Percentiles rank a stretch among this genome's conserved stretches.
Evolutionary conservation across 225 moss, liverwort and hornwort genomes (phyloP).

Genomic region (Sphagnum contortum): DNA sequence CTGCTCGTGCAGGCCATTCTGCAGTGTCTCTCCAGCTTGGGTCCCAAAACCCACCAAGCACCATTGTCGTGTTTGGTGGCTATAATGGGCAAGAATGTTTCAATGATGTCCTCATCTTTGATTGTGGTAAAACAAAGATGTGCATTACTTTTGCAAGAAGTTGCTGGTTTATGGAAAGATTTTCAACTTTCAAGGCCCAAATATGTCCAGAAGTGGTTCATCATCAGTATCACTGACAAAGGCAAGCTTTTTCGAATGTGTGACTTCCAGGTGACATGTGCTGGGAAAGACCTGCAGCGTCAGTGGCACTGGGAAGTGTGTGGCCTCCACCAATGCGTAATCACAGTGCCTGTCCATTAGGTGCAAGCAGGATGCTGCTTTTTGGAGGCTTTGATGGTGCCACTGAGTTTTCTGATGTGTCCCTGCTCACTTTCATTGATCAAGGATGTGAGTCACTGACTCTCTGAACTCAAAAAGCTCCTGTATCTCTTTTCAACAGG

Average conservation of each 20-base stretch:
- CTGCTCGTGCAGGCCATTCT: constrained; percentile 74
- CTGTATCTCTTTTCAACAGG: background rate
- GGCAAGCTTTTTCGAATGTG: background rate
- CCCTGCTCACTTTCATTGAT: constrained; percentile 48
- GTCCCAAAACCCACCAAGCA: constrained; percentile 15
- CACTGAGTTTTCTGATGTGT: constrained; percentile 62
- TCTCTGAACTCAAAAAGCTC: background rate
- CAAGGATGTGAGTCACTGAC: constrained; percentile 45
- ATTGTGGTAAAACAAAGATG: constrained; percentile 39
- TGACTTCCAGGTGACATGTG: constrained; percentile 36
- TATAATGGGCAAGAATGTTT: constrained; percentile 74
- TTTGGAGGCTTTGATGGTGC: constrained; percentile 94
- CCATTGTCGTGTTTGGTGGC: constrained; percentile 60
- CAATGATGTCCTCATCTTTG: constrained; percentile 68
- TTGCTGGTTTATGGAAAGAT: no score
- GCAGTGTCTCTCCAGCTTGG: constrained; percentile 45
- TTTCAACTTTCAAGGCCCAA: no score
- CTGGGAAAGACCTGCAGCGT: constrained; percentile 43
- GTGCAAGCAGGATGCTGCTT: constrained; percentile 52
- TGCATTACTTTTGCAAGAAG: no score
- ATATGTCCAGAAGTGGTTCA: no score
- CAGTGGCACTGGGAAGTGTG: constrained; percentile 39
- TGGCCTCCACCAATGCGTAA: constrained; percentile 80
- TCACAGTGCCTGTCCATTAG: constrained; percentile 72
- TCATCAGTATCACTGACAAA: background rate